Percentiles rank a stretch among this genome's conserved stretches.
Evolutionary conservation across 2,329 filamentous ascomycete species (phyloP).

Genomic region (Xylariomycetidae sp.): DNA sequence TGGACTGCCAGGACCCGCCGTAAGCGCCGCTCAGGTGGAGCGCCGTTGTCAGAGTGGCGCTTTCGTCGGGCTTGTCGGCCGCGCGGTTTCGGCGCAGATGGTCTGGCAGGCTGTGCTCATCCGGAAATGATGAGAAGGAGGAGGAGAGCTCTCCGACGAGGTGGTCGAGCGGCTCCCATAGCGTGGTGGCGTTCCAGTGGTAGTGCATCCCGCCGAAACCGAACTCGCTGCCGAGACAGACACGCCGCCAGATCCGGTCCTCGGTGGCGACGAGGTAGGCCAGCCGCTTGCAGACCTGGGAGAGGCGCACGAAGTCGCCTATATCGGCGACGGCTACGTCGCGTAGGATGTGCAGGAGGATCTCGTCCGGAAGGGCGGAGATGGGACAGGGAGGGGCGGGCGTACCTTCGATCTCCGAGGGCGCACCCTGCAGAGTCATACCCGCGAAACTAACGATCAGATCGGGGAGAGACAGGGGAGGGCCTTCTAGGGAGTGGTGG

Average conservation of each 20-base stretch:
- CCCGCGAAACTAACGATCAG: slow-evolving; percentile 72
- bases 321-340: slow-evolving; percentile 72
- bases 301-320: slow-evolving; percentile 68
- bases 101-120: too few relatives aligned
- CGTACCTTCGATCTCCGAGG: slow-evolving; percentile 66
- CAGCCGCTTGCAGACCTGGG: slow-evolving; percentile 80
- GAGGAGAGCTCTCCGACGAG: slow-evolving; percentile 13
- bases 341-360: slow-evolving; percentile 72
- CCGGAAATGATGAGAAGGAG: slow-evolving; percentile 11
- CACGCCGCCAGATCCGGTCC: slow-evolving; percentile 77
- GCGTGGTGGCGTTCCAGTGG: slow-evolving; percentile 60
- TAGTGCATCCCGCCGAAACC: slow-evolving; percentile 85
- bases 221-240: slow-evolving; percentile 66
- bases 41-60: slow-evolving; percentile 32
- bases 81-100: slow-evolving; percentile 31
- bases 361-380: slow-evolving; percentile 72
- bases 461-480: slow-evolving; percentile 54
- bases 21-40: slow-evolving; percentile 41
- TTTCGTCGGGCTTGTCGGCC: slow-evolving; percentile 29
- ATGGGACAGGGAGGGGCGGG: slow-evolving; percentile 77
- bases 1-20: slow-evolving; percentile 52
- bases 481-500: slow-evolving; percentile 52
- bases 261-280: slow-evolving; percentile 82
- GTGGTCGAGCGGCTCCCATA: slow-evolving; percentile 47
- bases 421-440: slow-evolving; percentile 62